These are phyloP conservation scores for Aspergillus clavatus DNA, from an alignment of 2,329 filamentous ascomycete species.

Conservation along the genomic window DNA sequence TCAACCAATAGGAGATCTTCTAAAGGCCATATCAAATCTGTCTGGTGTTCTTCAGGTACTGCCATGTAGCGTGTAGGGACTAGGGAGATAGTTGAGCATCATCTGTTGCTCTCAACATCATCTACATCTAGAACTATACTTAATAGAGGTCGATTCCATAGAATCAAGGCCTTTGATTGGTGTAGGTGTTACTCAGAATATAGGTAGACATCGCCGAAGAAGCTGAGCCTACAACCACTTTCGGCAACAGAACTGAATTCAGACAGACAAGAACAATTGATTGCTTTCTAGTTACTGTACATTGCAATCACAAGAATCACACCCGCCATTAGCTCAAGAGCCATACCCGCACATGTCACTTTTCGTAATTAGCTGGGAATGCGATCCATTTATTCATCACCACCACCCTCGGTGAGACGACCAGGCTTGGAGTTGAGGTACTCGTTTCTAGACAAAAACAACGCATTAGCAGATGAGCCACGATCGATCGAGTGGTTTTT, in stretches of 20 bases:
- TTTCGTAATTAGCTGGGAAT: constrained; percentile 3
- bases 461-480: background rate
- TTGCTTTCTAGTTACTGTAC: constrained; percentile 43
- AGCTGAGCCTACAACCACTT: background rate
- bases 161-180: too few species aligned
- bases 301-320: constrained; percentile 30
- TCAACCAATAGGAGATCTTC: background rate
- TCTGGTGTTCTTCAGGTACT: too few species aligned
- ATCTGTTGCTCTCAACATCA: too few species aligned
- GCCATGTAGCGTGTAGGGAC: too few species aligned
- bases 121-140: too few species aligned
- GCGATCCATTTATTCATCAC: constrained; percentile 28
- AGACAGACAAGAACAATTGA: constrained; percentile 11
- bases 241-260: background rate
- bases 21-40: too few species aligned
- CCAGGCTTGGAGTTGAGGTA: constrained; percentile 50
- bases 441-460: constrained; percentile 39
- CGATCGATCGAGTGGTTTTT: background rate
- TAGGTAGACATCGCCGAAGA: too few species aligned
- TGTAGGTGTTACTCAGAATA: too few species aligned
- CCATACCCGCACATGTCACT: constrained; percentile 1
- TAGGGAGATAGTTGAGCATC: too few species aligned
- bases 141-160: too few species aligned
- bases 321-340: constrained; percentile 10
- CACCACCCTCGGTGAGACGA: constrained; percentile 30